A percentile compares a stretch with the other conserved stretches of the same genome.
These are phyloP conservation scores for Aspergillus taichungensis DNA, from an alignment of 495 filamentous ascomycete genomes.

Conservation along the genomic window DNA sequence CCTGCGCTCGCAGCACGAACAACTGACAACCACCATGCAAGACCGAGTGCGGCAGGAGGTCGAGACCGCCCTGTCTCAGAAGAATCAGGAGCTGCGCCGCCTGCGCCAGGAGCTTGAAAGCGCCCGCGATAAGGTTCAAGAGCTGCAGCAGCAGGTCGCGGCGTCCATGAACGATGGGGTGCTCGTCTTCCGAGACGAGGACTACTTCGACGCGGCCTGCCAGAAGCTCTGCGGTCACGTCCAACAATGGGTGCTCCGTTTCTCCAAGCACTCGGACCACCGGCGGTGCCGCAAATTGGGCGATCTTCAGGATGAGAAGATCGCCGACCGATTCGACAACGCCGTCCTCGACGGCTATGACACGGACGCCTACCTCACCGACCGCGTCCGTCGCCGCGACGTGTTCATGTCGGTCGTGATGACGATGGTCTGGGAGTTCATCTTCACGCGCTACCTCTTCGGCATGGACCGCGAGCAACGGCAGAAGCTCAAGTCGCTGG, in stretches of 20 bases:
- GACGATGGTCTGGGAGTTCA: conserved; percentile 96
- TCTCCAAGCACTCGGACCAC: conserved; percentile 91
- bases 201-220: conserved; percentile 92
- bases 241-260: conserved; percentile 91
- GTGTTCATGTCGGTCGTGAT: conserved; percentile 96
- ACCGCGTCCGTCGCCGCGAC: conserved; percentile 78
- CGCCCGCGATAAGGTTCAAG: conserved; percentile 67
- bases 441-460: conserved; percentile 96
- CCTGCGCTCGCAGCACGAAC: conserved; percentile 47
- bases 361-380: conserved; percentile 73
- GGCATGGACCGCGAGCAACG: conserved; percentile 96
- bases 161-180: conserved; percentile 61
- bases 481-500: conserved; percentile 88
- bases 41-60: conserved; percentile 53
- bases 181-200: conserved; percentile 73
- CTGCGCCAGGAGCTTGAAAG: conserved; percentile 69
- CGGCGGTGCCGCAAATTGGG: conserved; percentile 69
- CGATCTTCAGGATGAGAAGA: conserved; percentile 78
- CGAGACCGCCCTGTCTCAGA: conserved; percentile 52
- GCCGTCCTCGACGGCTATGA: conserved; percentile 88
- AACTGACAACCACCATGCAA: conserved; percentile 56
- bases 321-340: conserved; percentile 87
- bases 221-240: conserved; percentile 88
- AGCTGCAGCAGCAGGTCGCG: conserved; percentile 77
- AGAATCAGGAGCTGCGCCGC: conserved; percentile 68